These are phyloP conservation scores for Fusarium sp. DNA, from an alignment of 2,329 filamentous ascomycete species.

Conservation along the genomic window DNA sequence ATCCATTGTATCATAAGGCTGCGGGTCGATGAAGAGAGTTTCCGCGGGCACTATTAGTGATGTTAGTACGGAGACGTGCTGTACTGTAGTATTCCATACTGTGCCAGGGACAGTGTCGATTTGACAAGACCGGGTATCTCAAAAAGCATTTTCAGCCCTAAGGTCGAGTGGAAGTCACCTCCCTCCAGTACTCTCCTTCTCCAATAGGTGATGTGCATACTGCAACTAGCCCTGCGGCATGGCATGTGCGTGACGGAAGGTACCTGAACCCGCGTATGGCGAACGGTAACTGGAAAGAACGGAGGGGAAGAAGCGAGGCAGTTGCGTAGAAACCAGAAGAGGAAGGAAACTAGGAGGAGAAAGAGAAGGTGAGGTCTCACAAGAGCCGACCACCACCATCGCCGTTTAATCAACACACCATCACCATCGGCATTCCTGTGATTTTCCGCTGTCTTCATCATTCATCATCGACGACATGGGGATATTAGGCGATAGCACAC, in stretches of 20 bases:
- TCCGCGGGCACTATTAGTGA: background rate
- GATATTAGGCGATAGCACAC: background rate
- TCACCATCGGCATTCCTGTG: constrained; percentile 4
- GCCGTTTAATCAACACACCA: background rate
- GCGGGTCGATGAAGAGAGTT: constrained; percentile 3
- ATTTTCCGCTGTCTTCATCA: constrained; percentile 3
- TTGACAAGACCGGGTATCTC: constrained; percentile 2
- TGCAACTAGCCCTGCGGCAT: constrained; percentile 38
- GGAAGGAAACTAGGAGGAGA: constrained; percentile 31
- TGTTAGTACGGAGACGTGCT: background rate
- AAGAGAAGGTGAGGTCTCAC: constrained; percentile 23
- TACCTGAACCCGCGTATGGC: constrained; percentile 37
- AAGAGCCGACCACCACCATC: constrained; percentile 20
- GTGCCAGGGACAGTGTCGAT: constrained; percentile 26
- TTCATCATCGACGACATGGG: constrained; percentile 9
- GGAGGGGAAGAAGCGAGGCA: constrained; percentile 30
- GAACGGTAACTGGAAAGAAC: constrained; percentile 36
- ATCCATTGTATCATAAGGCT: constrained; percentile 6
- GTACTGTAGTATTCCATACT: background rate
- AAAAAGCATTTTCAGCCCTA: constrained; percentile 35
- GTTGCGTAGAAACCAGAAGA: constrained; percentile 25
- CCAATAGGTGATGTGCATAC: constrained; percentile 38
- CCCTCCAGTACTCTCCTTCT: constrained; percentile 9
- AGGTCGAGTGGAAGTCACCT: constrained; percentile 14
- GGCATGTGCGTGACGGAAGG: constrained; percentile 30